phyloP scores from a whole-genome alignment of 164 flowering plant genomes.

The Chimonanthus praecox region DNA sequence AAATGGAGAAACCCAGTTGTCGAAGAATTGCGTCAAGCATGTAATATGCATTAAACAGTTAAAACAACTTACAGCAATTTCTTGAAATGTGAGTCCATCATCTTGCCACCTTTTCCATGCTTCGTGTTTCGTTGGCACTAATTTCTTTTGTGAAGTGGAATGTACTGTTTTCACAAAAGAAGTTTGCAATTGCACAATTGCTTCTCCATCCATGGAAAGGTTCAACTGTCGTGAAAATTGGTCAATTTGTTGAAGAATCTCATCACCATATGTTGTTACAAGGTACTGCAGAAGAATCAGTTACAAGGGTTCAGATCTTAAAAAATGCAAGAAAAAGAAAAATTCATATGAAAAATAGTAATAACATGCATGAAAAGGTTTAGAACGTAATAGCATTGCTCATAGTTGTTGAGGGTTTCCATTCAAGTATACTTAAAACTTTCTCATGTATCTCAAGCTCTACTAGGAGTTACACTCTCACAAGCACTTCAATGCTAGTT shows the following conservation, averaged over 20 bases:
- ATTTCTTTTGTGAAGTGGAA: slow-evolving; percentile 22
- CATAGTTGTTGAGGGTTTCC: neutral
- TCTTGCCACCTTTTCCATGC: slow-evolving; percentile 70
- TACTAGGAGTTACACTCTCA: neutral
- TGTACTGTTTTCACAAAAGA: slow-evolving; percentile 11
- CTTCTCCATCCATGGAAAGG: slow-evolving; percentile 46
- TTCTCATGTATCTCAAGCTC: too few species aligned
- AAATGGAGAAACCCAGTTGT: too few species aligned
- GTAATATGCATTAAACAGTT: neutral
- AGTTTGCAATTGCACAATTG: slow-evolving; percentile 22
- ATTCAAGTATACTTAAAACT: neutral
- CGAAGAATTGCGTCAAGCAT: neutral
- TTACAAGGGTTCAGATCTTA: slow-evolving; percentile 1
- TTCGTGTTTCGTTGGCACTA: slow-evolving; percentile 45
- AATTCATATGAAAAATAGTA: neutral
- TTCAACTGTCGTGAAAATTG: slow-evolving; percentile 31
- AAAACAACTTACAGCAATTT: slow-evolving; percentile 42
- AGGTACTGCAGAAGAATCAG: slow-evolving; percentile 37
- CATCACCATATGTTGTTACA: slow-evolving; percentile 41
- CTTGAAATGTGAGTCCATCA: slow-evolving; percentile 35
- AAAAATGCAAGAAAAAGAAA: neutral
- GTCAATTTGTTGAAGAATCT: slow-evolving; percentile 33
- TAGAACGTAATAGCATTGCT: neutral
- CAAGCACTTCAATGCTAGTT: neutral
- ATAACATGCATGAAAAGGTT: neutral